phyloP scores from a whole-genome alignment of 768 basidiomycete species.

The Kwoniella mangroviensis region DNA sequence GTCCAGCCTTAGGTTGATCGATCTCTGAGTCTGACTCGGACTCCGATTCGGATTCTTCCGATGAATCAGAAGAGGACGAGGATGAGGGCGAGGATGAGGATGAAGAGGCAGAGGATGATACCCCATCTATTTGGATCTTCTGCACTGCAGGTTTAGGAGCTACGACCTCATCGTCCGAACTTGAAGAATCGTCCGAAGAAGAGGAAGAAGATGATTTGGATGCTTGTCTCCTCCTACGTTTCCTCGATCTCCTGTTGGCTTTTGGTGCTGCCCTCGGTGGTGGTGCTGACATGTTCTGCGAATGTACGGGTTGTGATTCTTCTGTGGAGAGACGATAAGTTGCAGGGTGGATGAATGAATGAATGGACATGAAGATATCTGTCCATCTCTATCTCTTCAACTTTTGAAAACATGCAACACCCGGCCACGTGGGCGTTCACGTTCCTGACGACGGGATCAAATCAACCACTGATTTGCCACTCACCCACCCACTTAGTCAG shows the following conservation, averaged over 20 bases:
- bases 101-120: constrained; percentile 27
- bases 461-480: background rate
- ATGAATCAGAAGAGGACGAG: constrained; percentile 19
- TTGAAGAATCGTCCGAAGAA: constrained; percentile 21
- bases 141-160: background rate
- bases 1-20: constrained; percentile 16
- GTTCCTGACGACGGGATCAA: constrained; percentile 6
- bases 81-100: constrained; percentile 28
- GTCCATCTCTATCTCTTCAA: background rate
- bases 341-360: background rate
- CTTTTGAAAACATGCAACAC: constrained; percentile 2
- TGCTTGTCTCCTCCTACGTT: constrained; percentile 36
- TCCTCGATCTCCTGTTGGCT: constrained; percentile 20
- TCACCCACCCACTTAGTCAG: background rate
- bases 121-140: constrained; percentile 20
- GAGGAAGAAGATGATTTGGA: constrained; percentile 34
- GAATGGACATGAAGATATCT: constrained; percentile 10
- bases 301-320: background rate
- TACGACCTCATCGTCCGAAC: constrained; percentile 19
- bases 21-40: constrained; percentile 22
- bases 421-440: constrained; percentile 1
- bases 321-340: background rate
- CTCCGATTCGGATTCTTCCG: constrained; percentile 29
- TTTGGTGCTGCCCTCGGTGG: constrained; percentile 18
- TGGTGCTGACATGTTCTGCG: constrained; percentile 10